Evolutionary conservation across 345 rosid genomes (phyloP).

Genomic region (Acer saccharum): DNA sequence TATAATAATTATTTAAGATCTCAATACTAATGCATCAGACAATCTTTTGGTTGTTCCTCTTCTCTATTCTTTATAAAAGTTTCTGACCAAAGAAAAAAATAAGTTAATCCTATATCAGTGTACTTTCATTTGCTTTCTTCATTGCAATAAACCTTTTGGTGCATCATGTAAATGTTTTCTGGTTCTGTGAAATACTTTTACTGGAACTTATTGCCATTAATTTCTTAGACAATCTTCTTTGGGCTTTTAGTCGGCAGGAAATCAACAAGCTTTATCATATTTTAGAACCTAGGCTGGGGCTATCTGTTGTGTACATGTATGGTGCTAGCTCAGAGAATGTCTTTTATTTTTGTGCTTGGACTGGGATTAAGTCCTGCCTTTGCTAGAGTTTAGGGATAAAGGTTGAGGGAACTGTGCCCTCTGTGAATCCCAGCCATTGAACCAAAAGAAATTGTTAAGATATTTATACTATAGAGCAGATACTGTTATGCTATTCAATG

Average conservation of each 20-base stretch:
- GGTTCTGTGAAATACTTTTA: neutral
- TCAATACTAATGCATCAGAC: neutral
- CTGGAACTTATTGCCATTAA: neutral
- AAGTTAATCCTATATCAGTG: neutral
- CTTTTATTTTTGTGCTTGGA: neutral
- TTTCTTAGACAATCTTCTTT: neutral
- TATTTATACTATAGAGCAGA: neutral
- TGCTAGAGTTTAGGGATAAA: neutral
- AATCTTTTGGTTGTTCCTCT: neutral
- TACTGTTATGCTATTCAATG: neutral
- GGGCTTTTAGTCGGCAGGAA: neutral
- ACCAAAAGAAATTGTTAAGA: neutral
- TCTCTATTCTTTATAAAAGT: neutral
- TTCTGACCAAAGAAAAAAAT: neutral
- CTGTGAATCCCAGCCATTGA: neutral
- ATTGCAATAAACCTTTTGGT: neutral
- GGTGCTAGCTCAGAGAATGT: neutral
- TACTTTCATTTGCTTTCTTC: neutral
- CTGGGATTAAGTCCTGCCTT: neutral
- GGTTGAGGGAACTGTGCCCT: neutral
- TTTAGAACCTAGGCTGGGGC: neutral
- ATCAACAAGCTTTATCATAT: neutral
- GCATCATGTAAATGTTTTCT: neutral
- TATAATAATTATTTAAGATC: slow-evolving; percentile 19
- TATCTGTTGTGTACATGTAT: neutral